Percentiles rank a stretch among this genome's conserved stretches.
phyloP scores from a whole-genome alignment of 2,329 filamentous ascomycete species.

The Xylaria hypoxylon region DNA sequence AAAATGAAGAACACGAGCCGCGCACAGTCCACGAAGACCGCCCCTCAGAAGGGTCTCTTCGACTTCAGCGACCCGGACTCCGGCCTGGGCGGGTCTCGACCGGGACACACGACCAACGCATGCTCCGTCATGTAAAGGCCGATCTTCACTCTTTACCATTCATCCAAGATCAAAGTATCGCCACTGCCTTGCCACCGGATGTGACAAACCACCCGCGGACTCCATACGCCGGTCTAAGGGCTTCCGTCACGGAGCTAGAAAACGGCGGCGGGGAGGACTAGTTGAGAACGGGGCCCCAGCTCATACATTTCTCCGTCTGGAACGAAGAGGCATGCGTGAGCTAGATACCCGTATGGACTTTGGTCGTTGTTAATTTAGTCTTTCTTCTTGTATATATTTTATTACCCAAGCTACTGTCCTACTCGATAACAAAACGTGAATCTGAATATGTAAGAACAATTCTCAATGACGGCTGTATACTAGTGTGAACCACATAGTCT shows the following conservation, averaged over 20 bases:
- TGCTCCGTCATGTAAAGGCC: conserved; percentile 25
- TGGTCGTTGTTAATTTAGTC: not conserved
- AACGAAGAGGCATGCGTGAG: not conserved
- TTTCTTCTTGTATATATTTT: conserved; percentile 11
- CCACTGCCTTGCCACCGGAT: not conserved
- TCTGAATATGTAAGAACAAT: not conserved
- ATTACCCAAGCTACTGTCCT: not conserved
- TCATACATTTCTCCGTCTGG: not conserved
- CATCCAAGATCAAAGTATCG: not conserved
- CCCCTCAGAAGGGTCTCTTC: conserved; percentile 30
- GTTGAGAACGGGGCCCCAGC: not conserved
- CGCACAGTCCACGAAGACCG: conserved; percentile 20
- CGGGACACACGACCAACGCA: not conserved
- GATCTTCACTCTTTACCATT: not conserved
- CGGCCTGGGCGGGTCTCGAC: conserved; percentile 17
- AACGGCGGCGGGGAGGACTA: not conserved
- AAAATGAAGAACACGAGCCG: conserved; percentile 29
- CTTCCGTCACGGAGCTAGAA: too few species aligned
- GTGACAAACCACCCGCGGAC: not conserved
- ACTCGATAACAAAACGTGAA: not conserved
- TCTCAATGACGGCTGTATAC: not conserved
- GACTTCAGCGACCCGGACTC: conserved; percentile 18
- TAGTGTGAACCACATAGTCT: not conserved
- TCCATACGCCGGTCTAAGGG: not conserved
- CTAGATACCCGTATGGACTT: not conserved